Evolutionary conservation across 345 rosid species (phyloP), one percentile per base, ranked within the genome.

Genomic region (Schrenkiella parvula): DNA sequence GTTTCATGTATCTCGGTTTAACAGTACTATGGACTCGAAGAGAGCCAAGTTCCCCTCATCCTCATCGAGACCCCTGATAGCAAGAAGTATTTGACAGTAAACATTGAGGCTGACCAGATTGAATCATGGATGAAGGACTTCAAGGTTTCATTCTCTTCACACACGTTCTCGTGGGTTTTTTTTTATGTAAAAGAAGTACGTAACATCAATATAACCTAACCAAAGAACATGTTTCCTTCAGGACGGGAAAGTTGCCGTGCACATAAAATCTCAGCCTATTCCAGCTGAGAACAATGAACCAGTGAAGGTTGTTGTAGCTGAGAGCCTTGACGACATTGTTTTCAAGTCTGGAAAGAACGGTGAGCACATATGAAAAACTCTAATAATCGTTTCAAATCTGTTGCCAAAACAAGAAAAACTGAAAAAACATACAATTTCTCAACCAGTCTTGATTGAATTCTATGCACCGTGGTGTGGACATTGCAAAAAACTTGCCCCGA

Each of bases 381-480:
- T 48, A 34, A 2, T 23, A 22, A n/a, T 41, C 25, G 8, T 48
- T 59, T 34, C 9, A 1, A 12, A 31, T 3, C 14, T 18, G 59
- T 19, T 55, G 34, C 38, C n/a, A n/a, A n/a, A n/a, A n/a, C n/a
- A 50, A 71, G 29, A 17, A 79, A 39, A 41, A 52, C 29, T 43
- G 13, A 60, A 25, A n/a, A 50, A 18, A 18, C 34, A 9, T 26
- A 1, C 1, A 41, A 50, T 56, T 42, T n/a, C 15, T 63, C 8
- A 18, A 3, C 11, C 53, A 95, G 98, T 95, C 64, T 80, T 95
- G 37, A 71, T 95, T 9, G 99, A 92, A 80, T 95, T 95, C 65
- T 95, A 95, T 61, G 98, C 99, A 46, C 98, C 98, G 0, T 89
- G 99, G 99, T 95, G 98, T 74, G 99, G 99, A 72, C 97, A 95